Conservation (phyloP, 2,329 filamentous ascomycete genomes). For the Corynespora cassiicola region DNA sequence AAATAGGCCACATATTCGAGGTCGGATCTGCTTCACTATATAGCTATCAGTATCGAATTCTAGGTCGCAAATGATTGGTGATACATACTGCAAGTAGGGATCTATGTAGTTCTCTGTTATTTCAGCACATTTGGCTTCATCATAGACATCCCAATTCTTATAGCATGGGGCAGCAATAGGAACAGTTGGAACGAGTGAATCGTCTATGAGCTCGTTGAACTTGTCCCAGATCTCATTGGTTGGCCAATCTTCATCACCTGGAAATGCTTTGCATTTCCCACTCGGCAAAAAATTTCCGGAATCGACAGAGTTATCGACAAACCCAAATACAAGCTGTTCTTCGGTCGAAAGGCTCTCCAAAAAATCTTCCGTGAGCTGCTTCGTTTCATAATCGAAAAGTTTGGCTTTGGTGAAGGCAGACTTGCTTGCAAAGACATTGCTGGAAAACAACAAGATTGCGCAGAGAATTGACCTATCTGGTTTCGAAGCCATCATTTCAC, state of each 20-base stretch:
- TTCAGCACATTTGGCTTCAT: slow-evolving; percentile 10
- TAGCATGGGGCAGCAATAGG: slow-evolving; percentile 27
- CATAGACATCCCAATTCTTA: slow-evolving; percentile 10
- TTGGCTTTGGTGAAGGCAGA: not conserved
- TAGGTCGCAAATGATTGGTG: not conserved
- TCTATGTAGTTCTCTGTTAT: slow-evolving; percentile 9
- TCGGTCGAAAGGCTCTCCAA: slow-evolving; percentile 5
- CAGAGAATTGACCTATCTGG: no score
- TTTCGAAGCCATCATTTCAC: no score
- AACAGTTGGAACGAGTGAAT: slow-evolving; percentile 24
- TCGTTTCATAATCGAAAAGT: slow-evolving; percentile 14
- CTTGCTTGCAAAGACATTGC: no score
- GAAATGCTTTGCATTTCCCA: slow-evolving; percentile 27
- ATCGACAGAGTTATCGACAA: slow-evolving; percentile 12
- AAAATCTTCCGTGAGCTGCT: slow-evolving; percentile 11
- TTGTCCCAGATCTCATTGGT: slow-evolving; percentile 18
- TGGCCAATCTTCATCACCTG: slow-evolving; percentile 29
- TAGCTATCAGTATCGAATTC: not conserved
- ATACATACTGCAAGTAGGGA: slow-evolving; percentile 11
- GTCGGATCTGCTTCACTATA: slow-evolving; percentile 16
- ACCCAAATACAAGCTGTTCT: slow-evolving; percentile 13
- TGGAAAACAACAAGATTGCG: no score
- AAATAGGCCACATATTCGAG: slow-evolving; percentile 17
- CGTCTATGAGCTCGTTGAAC: slow-evolving; percentile 24
- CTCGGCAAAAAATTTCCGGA: slow-evolving; percentile 3